Conservation (phyloP, 352 stramenopile species). For the Globisporangium okanoganense region DNA sequence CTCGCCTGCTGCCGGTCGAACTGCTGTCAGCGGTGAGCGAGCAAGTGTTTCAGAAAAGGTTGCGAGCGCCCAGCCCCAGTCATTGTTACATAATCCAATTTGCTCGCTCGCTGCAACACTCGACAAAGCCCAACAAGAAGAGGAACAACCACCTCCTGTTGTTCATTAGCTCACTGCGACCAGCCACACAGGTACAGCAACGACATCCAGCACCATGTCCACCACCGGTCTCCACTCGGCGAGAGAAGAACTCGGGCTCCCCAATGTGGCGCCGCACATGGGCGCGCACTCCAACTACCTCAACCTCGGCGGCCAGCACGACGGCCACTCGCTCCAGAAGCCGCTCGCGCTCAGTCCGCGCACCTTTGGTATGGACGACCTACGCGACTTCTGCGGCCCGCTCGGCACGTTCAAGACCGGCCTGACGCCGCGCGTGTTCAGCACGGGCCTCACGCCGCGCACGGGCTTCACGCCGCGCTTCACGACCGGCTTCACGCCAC, state of each 20-base stretch:
- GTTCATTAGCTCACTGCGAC: too few species aligned
- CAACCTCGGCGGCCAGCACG: conserved; percentile 29
- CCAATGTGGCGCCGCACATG: conserved; percentile 28
- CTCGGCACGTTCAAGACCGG: conserved; percentile 83
- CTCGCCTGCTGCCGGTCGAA: neutral
- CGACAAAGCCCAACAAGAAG: too few species aligned
- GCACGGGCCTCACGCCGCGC: conserved; percentile 71
- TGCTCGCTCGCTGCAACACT: neutral
- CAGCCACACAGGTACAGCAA: conserved; percentile 1
- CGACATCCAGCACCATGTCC: conserved; percentile 34
- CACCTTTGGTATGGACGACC: conserved; percentile 82
- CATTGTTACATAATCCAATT: neutral
- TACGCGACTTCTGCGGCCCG: conserved; percentile 78
- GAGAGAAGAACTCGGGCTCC: conserved; percentile 63
- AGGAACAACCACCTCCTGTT: too few species aligned
- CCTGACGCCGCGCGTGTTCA: conserved; percentile 76
- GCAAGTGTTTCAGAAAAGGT: neutral
- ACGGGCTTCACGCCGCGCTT: conserved; percentile 82
- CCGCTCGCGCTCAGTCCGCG: conserved; percentile 72
- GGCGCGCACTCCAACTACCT: conserved; percentile 10
- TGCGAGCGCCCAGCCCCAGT: neutral
- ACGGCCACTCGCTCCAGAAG: conserved; percentile 44
- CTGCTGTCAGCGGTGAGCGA: conserved; percentile 5
- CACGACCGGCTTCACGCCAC: conserved; percentile 72
- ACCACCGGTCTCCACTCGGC: conserved; percentile 59